Conservation (phyloP, 345 rosid species). For the Brassica carinata region DNA sequence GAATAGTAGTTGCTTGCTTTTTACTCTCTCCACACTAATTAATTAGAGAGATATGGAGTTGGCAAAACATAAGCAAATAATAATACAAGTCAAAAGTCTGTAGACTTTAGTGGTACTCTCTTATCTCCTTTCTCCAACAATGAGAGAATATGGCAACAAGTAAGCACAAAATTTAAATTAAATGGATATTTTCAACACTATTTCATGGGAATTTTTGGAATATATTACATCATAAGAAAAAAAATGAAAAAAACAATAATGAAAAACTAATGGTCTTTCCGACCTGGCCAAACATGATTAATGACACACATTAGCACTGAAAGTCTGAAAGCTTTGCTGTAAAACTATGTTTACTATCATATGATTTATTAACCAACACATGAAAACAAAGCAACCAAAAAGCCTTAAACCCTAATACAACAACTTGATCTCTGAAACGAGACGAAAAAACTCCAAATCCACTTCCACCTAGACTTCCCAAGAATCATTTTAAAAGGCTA, state of each 20-base stretch:
- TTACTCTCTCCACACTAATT: conserved; percentile 23
- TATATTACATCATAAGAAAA: neutral
- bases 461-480: conserved; percentile 37
- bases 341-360: conserved; percentile 34
- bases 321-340: conserved; percentile 22
- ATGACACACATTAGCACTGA: too few species aligned
- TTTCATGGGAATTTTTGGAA: neutral
- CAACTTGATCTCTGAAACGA: conserved; percentile 30
- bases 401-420: conserved; percentile 23
- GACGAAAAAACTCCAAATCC: conserved; percentile 30
- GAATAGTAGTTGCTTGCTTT: conserved; percentile 39
- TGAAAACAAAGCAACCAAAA: conserved; percentile 25
- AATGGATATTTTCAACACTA: neutral
- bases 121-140: neutral
- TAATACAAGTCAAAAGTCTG: conserved; percentile 17
- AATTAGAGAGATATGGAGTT: conserved; percentile 29
- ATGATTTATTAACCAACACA: conserved; percentile 34
- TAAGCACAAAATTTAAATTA: too few species aligned
- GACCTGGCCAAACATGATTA: too few species aligned
- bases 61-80: conserved; percentile 19
- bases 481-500: conserved; percentile 37
- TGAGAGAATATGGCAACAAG: neutral
- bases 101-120: neutral
- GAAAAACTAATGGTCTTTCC: neutral
- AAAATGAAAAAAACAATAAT: too few species aligned